These are phyloP conservation scores for Pyrus betulifolia DNA, from an alignment of 306 rosid genomes.

Conservation along the genomic window DNA sequence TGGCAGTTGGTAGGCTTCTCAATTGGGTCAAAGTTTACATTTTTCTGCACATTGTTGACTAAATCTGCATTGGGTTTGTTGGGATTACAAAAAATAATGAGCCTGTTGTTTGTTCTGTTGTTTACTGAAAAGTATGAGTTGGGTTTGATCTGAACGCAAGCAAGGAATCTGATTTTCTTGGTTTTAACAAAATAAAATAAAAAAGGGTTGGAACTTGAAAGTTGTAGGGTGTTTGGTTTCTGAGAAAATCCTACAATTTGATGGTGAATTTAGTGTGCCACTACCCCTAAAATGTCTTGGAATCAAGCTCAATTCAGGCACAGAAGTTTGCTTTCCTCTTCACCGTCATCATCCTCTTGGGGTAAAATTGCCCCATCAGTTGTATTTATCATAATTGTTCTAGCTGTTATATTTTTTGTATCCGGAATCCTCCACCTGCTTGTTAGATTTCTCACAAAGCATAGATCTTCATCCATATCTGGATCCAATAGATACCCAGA, in stretches of 20 bases:
- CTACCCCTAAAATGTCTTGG: conserved; percentile 50
- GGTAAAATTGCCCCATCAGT: conserved; percentile 59
- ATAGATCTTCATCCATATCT: conserved; percentile 46
- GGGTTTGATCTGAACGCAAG: conserved; percentile 31
- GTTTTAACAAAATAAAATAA: neutral
- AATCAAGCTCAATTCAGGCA: conserved; percentile 39
- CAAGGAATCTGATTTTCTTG: conserved; percentile 19
- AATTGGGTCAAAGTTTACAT: conserved; percentile 16
- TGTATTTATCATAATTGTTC: conserved; percentile 57
- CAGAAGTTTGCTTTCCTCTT: conserved; percentile 20
- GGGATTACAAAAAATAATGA: conserved; percentile 31
- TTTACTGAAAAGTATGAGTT: conserved; percentile 33
- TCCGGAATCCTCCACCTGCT: conserved; percentile 72
- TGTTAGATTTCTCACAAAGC: conserved; percentile 53
- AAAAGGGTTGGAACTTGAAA: neutral
- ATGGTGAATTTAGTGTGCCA: conserved; percentile 25
- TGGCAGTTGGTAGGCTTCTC: neutral
- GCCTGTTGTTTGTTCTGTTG: conserved; percentile 25
- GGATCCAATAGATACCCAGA: conserved; percentile 63
- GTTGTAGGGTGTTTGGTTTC: conserved; percentile 1
- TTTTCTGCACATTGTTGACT: neutral
- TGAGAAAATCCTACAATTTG: neutral
- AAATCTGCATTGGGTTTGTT: conserved; percentile 19
- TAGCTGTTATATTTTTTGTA: conserved; percentile 69
- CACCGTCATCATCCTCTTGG: conserved; percentile 42